Evolutionary conservation across 179 eudicot species (phyloP).

Genomic region (Corrigiola litoralis): DNA sequence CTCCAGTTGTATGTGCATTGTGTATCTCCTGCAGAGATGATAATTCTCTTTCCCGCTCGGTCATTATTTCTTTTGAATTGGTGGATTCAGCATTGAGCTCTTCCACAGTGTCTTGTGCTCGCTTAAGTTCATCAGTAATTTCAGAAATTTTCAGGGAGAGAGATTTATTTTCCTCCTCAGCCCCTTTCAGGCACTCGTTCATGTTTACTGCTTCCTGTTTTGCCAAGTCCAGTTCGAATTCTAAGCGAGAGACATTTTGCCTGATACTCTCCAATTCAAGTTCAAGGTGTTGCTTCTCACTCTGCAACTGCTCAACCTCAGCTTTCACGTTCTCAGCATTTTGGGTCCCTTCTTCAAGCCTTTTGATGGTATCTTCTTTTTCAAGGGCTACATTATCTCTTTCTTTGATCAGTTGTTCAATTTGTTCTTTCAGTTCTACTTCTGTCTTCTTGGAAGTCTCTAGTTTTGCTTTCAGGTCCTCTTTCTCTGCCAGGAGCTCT

Average conservation of each 20-base stretch:
- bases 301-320: conserved; percentile 27
- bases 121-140: conserved; percentile 13
- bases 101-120: conserved; percentile 19
- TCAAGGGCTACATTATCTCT: conserved; percentile 23
- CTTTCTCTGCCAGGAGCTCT: conserved; percentile 20
- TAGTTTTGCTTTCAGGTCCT: conserved; percentile 20
- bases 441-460: conserved; percentile 15
- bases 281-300: conserved; percentile 33
- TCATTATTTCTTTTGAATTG: conserved; percentile 27
- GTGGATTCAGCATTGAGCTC: conserved; percentile 24
- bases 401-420: conserved; percentile 24
- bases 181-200: conserved; percentile 11
- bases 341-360: conserved; percentile 26
- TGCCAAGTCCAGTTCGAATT: conserved; percentile 20
- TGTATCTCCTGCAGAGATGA: conserved; percentile 21
- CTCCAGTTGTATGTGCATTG: conserved; percentile 11
- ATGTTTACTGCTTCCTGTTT: conserved; percentile 24
- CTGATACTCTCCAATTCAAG: conserved; percentile 18
- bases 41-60: conserved; percentile 24
- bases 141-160: conserved; percentile 22
- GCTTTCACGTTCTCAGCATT: conserved; percentile 23
- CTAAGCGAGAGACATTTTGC: conserved; percentile 16
- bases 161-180: conserved; percentile 26
- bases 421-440: conserved; percentile 26
- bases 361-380: conserved; percentile 28